Evolutionary conservation across 179 eudicot species (phyloP), one percentile per base, ranked within the genome.

Genomic region (Beta macrorhiza): DNA sequence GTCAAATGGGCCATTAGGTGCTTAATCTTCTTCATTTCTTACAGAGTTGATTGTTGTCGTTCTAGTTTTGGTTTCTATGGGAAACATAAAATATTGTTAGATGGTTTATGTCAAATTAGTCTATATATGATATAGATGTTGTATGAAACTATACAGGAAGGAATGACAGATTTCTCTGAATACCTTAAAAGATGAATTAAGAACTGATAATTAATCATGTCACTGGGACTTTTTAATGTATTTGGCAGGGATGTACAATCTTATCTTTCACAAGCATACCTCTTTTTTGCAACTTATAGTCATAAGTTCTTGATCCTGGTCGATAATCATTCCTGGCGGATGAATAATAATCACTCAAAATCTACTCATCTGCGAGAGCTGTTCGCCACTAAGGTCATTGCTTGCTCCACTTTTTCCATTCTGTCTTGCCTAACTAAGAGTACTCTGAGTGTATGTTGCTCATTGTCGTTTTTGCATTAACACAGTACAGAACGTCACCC

Each of bases 251-350:
- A 95, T 86, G 87, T 91, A 82, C 97, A 95, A 84, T 92, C 98
- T 45, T 92, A 93, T 83, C 98, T 95, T 81, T 95, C 98, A 72
- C 92, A 90, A 87, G 95, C 93, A 52, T 88, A 87, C 91, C 86
- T 95, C 61, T 93, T 90, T 83, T 87, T 91, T 80, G 90, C 93
- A 63, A 82, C 84, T 74, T 85, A 87, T 49, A 91, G 95, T 83
- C 87, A 90, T 79, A 92, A 86, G 76, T 84, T 95, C 63, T 88
- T 90, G 79, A 89, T 95, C 85, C 78, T 95, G 84, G 98, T 95
- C 67, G 98, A 95, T 82, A 95, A 92, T 81, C 87, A 92, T 78
- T 97, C 98, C 82, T 95, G 98, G 98, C 85, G 80, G 80, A 89
- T 83, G 92, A 91, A 83, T 89, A 87, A 79, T 86, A 87, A 65